These are phyloP conservation scores for Cordyceps tenuipes DNA, from an alignment of 2,329 filamentous ascomycete genomes.

Conservation along the genomic window DNA sequence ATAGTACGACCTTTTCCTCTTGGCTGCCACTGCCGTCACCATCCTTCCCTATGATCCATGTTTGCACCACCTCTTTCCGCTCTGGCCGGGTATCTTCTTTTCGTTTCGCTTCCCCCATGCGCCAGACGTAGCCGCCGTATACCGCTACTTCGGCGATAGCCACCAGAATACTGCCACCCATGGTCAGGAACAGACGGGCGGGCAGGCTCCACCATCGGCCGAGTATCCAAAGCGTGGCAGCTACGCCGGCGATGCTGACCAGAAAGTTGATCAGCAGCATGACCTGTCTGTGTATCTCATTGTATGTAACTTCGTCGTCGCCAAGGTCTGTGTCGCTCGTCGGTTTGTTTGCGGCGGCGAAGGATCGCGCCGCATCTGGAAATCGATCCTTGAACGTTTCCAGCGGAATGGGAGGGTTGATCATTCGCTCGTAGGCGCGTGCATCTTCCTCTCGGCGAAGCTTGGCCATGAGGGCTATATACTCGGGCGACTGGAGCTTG, in stretches of 20 bases:
- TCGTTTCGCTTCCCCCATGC: conserved; percentile 59
- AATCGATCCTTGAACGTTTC: conserved; percentile 55
- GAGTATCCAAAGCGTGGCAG: conserved; percentile 68
- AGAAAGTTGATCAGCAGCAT: conserved; percentile 85
- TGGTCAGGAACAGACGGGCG: conserved; percentile 58
- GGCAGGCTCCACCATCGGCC: conserved; percentile 69
- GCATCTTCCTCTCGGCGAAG: conserved; percentile 78
- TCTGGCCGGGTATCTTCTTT: conserved; percentile 54
- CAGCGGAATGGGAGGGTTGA: conserved; percentile 46
- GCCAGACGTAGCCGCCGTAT: conserved; percentile 66
- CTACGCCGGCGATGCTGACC: conserved; percentile 73
- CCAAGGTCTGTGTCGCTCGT: conserved; percentile 38
- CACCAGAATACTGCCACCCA: conserved; percentile 61
- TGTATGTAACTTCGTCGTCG: conserved; percentile 58
- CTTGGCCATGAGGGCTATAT: conserved; percentile 77
- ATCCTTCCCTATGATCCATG: conserved; percentile 54
- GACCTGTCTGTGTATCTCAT: conserved; percentile 71
- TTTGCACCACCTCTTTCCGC: conserved; percentile 60
- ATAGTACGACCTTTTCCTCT: conserved; percentile 18
- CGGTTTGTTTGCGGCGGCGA: conserved; percentile 45
- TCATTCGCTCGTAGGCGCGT: conserved; percentile 73
- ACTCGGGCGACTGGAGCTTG: conserved; percentile 58
- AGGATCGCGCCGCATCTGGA: conserved; percentile 45
- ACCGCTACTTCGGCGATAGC: conserved; percentile 70
- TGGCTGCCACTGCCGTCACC: conserved; percentile 18